Base-by-base conservation (phyloP, 805 yeast species). In the Komagataella populi region DNA sequence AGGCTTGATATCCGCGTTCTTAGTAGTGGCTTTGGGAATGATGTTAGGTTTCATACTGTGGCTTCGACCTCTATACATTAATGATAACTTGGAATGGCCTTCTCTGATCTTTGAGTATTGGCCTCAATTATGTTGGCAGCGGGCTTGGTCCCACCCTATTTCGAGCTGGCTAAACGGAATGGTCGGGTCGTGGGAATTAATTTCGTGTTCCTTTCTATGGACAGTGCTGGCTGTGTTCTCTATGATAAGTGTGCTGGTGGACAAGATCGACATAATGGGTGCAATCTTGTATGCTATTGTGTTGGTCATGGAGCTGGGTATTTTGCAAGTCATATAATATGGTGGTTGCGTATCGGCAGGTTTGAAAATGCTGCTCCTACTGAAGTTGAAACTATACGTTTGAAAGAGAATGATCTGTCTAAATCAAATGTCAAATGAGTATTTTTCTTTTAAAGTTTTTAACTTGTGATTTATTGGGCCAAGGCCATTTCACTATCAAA, bases 141-240 rank as follows among this genome's bases (percentile, higher is more conserved):
- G 2, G 98, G 98, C 0, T 71, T 91, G 43, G 56, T 91, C 0
- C 97, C 97, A 0, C 96, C 97, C 4, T 91, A 90, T 63, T 81
- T 80, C 57, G 97, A 91, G 63, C 68, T 91, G 23, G 76, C 80
- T 36, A 86, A 87, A 60, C 73, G 96, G 55, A 65, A 78, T 50
- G 97, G 97, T 1, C 69, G 84, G 43, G 97, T 91, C 2, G 80
- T 89, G 3, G 98, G 98, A 0, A 84, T 91, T 60, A 89, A 89
- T 62, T 89, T 91, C 60, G 57, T 84, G 2, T 91, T 91, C 56
- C 70, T 91, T 53, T 59, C 73, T 4, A 67, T 90, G 68, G 97
- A 91, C 63, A 77, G 86, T 3, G 55, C 77, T 23, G 98, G 98
- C 97, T 0, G 67, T 71, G 46, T 80, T 87, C 56, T 85, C 95